Evolutionary conservation across 2,329 filamentous ascomycete species (phyloP), one percentile per base, ranked within the genome.

Genomic region (Fusarium udum): DNA sequence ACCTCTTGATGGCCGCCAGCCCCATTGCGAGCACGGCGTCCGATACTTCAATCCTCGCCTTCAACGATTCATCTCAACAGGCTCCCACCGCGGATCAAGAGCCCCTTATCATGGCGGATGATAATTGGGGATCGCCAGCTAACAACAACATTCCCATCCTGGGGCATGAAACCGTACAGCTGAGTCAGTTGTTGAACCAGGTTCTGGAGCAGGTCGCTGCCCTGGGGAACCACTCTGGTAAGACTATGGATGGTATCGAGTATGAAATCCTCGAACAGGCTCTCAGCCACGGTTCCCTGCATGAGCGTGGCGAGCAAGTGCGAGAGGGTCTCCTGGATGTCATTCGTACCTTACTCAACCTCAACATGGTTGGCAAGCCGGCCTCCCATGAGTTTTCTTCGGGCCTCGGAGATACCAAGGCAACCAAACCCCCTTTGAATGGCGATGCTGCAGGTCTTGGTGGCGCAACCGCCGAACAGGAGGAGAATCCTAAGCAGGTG

Each of bases 251-350:
- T 8, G 77, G 73, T 4, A 75, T 82, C 14, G 73, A 79, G 26
- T 76, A 80, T 11, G 72, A 71, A 1, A 71, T 78, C 7, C 67
- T 80, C 16, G 72, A 77, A 3, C 64, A 73, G 26, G 81, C 78
- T 79, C 59, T 76, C 12, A 39, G 64, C 7, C 67, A 76, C 18
- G 78, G 78, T 1, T 75, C 75, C 22, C 67, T 81, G n/a, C 49
- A 43, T 28, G 64, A 70, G 9, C 71, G 59, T 14, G 64, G 78
- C 12, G 74, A 78, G 16, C 69, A 75, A 11, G 64, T 80, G 31
- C 78, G 74, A 31, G 56, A 74, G 1, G 70, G 73, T 6, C 53
- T 79, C 2, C 32, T 78, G 6, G 34, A 70, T 0, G 45, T 79
- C 3, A 62, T 82, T 7, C 73, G 75, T 10, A 52, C 73, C 15